phyloP scores from a whole-genome alignment of 2,329 filamentous ascomycete genomes.

The Metarhizium sp. region DNA sequence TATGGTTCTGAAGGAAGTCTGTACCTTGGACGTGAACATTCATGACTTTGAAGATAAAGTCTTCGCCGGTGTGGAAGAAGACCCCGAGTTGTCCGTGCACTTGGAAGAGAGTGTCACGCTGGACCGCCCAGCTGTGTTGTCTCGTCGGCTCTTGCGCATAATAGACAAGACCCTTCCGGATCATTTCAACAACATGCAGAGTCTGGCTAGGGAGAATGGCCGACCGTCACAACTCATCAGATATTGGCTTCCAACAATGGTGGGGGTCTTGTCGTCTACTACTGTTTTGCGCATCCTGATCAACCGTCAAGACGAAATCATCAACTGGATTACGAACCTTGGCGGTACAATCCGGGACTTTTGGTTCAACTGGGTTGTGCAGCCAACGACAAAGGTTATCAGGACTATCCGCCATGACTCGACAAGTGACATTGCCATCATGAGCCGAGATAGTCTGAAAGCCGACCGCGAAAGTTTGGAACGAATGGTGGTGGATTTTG shows the following conservation, averaged over 20 bases:
- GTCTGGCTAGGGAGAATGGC: conserved; percentile 55
- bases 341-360: conserved; percentile 78
- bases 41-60: conserved; percentile 57
- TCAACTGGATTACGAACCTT: conserved; percentile 70
- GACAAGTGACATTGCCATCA: conserved; percentile 88
- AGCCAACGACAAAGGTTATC: conserved; percentile 73
- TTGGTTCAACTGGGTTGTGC: conserved; percentile 92
- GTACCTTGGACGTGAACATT: conserved; percentile 51
- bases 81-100: conserved; percentile 47
- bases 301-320: conserved; percentile 65
- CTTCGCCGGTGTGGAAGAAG: conserved; percentile 52
- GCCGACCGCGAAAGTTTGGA: conserved; percentile 88
- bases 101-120: conserved; percentile 34
- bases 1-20: conserved; percentile 66
- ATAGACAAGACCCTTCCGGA: conserved; percentile 59
- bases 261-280: conserved; percentile 70
- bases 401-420: conserved; percentile 89
- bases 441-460: conserved; percentile 86
- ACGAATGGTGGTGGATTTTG: conserved; percentile 97
- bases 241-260: conserved; percentile 76
- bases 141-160: conserved; percentile 58
- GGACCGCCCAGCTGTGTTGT: conserved; percentile 50
- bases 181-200: conserved; percentile 49
- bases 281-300: conserved; percentile 74
- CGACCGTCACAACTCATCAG: conserved; percentile 66